Evolutionary conservation across 768 basidiomycete species (phyloP).

Genomic region (Cubamyces sp.): DNA sequence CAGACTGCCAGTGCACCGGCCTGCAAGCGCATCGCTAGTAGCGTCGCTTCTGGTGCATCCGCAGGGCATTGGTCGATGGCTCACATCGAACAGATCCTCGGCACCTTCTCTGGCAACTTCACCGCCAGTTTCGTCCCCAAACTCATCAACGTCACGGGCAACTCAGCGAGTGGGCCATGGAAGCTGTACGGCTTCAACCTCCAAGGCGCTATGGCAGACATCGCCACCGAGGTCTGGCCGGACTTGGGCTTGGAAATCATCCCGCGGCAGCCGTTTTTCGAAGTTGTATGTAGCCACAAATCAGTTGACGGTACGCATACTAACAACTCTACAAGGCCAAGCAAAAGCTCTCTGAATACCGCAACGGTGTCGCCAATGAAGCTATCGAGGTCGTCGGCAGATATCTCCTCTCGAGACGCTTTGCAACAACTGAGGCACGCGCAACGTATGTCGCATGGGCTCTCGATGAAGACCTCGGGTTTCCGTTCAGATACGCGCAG

Average conservation of each 20-base stretch:
- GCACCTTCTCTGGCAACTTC: not conserved
- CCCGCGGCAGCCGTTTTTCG: not conserved
- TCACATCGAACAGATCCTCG: not conserved
- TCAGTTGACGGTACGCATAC: too few relatives aligned
- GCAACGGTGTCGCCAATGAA: not conserved
- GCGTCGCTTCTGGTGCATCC: not conserved
- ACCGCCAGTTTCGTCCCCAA: not conserved
- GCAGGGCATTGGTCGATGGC: not conserved
- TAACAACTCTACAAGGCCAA: too few relatives aligned
- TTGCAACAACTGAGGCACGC: not conserved
- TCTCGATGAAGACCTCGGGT: not conserved
- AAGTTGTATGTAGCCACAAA: not conserved
- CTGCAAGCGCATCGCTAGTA: too few relatives aligned
- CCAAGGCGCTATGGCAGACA: not conserved
- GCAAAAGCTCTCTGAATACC: not conserved
- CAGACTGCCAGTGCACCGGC: too few relatives aligned
- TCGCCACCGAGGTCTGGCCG: not conserved
- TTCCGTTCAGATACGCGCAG: not conserved
- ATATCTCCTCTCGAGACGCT: not conserved
- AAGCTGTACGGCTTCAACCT: not conserved
- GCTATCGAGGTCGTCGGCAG: not conserved
- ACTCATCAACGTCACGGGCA: conserved; percentile 1
- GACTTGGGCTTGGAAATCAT: not conserved
- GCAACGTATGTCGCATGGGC: not conserved
- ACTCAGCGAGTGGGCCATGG: not conserved